Conservation (phyloP, 169 alveolate species). For the Cystoisospora suis region DNA sequence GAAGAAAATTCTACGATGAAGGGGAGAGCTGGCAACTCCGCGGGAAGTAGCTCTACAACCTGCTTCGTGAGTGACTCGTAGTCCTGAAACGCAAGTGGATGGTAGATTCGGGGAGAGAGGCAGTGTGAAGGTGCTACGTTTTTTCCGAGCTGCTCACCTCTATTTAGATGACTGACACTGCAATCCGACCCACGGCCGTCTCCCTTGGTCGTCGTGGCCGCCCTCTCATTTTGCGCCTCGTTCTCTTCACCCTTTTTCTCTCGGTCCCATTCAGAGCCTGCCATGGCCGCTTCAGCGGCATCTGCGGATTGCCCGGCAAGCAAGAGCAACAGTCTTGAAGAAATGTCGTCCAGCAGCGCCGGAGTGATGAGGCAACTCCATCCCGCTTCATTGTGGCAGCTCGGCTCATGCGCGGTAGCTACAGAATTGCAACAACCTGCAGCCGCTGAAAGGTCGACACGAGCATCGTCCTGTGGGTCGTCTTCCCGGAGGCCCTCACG, state of each 20-base stretch:
- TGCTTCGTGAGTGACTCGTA: neutral
- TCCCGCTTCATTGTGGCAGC: neutral
- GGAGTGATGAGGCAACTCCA: constrained; percentile 42
- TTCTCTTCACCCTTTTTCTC: neutral
- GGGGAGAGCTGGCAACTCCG: constrained; percentile 3
- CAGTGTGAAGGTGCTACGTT: neutral
- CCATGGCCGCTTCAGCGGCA: constrained; percentile 58
- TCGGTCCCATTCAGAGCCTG: neutral
- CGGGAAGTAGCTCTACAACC: neutral
- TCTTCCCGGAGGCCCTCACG: too few species aligned
- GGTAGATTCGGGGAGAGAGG: neutral
- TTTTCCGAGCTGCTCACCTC: neutral
- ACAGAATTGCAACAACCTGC: too few species aligned
- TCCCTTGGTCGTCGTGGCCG: neutral
- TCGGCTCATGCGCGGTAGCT: too few species aligned
- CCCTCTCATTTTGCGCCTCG: neutral
- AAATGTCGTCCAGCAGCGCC: constrained; percentile 45
- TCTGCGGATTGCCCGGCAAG: constrained; percentile 46
- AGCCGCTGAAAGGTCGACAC: too few species aligned
- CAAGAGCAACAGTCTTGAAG: constrained; percentile 52
- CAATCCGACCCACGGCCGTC: neutral
- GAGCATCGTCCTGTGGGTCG: too few species aligned
- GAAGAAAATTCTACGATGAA: neutral
- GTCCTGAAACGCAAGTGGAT: neutral
- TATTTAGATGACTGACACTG: neutral